A percentile compares a stretch with the other conserved stretches of the same genome.
These are phyloP conservation scores for Malus asiatica DNA, from an alignment of 306 rosid genomes.

Conservation along the genomic window DNA sequence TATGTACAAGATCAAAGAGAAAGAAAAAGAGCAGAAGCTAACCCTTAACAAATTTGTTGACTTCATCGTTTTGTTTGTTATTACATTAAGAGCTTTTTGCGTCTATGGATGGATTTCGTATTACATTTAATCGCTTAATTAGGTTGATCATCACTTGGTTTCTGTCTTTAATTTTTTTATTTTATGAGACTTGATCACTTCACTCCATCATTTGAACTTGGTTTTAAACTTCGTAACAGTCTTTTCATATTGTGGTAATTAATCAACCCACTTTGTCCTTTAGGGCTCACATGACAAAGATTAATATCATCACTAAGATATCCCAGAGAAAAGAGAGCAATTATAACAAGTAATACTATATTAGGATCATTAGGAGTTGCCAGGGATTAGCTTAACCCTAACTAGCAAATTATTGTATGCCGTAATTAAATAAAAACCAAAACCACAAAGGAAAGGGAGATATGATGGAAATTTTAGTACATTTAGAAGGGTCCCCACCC, in stretches of 20 bases:
- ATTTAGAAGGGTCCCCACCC: conserved; percentile 9
- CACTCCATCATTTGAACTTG: not conserved
- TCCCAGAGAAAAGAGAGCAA: not conserved
- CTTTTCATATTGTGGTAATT: not conserved
- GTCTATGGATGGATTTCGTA: not conserved
- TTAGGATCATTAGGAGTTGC: not conserved
- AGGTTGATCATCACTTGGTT: not conserved
- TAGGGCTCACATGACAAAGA: not conserved
- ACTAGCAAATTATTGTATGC: not conserved
- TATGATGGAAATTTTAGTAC: not conserved
- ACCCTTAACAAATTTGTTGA: not conserved
- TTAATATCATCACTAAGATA: not conserved
- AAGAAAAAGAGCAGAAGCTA: not conserved
- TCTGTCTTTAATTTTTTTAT: no score
- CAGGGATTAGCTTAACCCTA: not conserved
- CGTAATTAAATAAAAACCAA: not conserved
- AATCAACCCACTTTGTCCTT: not conserved
- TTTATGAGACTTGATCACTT: not conserved
- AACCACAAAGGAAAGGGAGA: not conserved
- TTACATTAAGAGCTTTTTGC: not conserved
- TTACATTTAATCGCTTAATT: not conserved
- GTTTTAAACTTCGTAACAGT: not conserved
- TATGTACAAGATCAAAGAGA: not conserved
- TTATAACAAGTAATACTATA: not conserved
- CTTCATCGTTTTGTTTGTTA: not conserved